These are phyloP conservation scores for Lactarius akahatsu DNA, from an alignment of 768 basidiomycete species.

Conservation along the genomic window DNA sequence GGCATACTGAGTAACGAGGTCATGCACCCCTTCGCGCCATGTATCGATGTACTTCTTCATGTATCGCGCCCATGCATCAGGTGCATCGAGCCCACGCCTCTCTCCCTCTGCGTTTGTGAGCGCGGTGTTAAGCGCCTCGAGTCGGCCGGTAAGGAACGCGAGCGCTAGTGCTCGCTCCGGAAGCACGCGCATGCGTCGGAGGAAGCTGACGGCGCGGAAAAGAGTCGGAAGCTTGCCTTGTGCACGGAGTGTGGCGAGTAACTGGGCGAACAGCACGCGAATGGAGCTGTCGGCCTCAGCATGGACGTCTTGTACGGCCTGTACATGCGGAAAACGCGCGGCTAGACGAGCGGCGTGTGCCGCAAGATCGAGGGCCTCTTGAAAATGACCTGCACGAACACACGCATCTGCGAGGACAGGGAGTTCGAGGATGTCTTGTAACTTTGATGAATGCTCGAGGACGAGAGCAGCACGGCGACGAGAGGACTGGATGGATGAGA, in stretches of 20 bases:
- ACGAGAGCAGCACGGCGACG: constrained; percentile 77
- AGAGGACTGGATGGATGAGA: constrained; percentile 71
- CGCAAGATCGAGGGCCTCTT: constrained; percentile 85
- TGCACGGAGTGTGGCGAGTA: constrained; percentile 76
- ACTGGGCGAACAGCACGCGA: constrained; percentile 67
- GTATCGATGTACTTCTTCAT: constrained; percentile 85
- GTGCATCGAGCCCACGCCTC: constrained; percentile 40
- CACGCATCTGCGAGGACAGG: constrained; percentile 91
- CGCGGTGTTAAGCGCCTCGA: constrained; percentile 57
- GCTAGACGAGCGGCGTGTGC: constrained; percentile 58
- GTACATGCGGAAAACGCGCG: constrained; percentile 44
- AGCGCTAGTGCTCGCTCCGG: constrained; percentile 75
- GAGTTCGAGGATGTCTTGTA: constrained; percentile 87
- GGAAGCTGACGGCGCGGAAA: constrained; percentile 86
- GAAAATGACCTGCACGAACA: constrained; percentile 88
- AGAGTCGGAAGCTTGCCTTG: constrained; percentile 85
- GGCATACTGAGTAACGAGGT: constrained; percentile 85
- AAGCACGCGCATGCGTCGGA: constrained; percentile 78
- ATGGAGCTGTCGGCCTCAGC: constrained; percentile 67
- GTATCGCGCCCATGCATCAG: constrained; percentile 72
- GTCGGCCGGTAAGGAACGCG: constrained; percentile 76
- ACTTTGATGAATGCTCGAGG: constrained; percentile 92
- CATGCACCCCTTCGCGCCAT: constrained; percentile 91
- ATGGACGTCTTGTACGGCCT: constrained; percentile 59
- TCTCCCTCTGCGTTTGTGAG: constrained; percentile 52